phyloP scores from a whole-genome alignment of 179 eudicot species.

The Spinacia oleracea region DNA sequence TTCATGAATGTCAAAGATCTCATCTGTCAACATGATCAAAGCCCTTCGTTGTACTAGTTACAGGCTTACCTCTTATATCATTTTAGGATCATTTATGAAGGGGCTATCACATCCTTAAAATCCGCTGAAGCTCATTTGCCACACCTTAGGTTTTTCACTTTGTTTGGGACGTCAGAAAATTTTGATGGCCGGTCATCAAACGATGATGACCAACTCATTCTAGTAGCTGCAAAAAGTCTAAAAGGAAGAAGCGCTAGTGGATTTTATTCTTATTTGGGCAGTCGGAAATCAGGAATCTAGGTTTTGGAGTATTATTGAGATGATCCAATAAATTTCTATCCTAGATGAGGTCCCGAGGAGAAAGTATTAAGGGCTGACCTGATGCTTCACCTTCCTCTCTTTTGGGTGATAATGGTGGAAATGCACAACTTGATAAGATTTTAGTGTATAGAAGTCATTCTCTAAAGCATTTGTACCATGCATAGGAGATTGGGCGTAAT shows the following conservation, averaged over 20 bases:
- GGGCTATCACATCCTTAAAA: neutral
- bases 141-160: neutral
- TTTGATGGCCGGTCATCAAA: neutral
- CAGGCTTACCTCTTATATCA: neutral
- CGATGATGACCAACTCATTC: neutral
- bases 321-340: too few relatives aligned
- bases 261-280: neutral
- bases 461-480: neutral
- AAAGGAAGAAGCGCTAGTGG: neutral
- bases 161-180: neutral
- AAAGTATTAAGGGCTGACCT: too few relatives aligned
- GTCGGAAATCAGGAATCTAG: neutral
- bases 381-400: neutral
- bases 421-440: neutral
- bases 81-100: neutral
- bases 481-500: neutral
- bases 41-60: neutral
- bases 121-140: neutral
- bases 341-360: too few relatives aligned
- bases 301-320: neutral
- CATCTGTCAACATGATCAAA: neutral
- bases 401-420: neutral
- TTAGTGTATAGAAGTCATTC: neutral
- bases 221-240: neutral
- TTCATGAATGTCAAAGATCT: neutral